Percentiles rank a stretch among this genome's conserved stretches.
Conservation (phyloP, 208 protist species). For the Angomonas deanei region DNA sequence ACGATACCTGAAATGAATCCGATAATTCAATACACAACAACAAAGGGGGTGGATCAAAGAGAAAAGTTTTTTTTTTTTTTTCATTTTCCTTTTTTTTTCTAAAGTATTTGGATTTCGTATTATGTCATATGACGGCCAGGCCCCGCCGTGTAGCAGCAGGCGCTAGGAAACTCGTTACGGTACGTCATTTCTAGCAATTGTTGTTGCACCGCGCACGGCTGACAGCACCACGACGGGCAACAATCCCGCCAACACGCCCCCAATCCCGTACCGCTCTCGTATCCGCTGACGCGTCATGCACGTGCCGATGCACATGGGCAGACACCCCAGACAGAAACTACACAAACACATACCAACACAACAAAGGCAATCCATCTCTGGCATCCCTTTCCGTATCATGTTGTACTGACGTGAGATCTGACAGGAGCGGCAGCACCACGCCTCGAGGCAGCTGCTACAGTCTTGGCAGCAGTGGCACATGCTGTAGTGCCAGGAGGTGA, state of each 20-base stretch:
- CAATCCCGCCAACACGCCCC: not conserved
- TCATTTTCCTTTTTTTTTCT: too few relatives aligned
- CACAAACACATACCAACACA: not conserved
- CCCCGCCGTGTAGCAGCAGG: not conserved
- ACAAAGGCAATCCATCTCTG: not conserved
- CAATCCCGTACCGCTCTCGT: not conserved
- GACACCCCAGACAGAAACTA: not conserved
- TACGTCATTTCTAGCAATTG: not conserved
- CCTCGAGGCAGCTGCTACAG: not conserved
- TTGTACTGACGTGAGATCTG: slow-evolving; percentile 4
- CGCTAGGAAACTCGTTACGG: not conserved
- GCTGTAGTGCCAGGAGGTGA: not conserved
- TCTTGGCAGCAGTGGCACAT: not conserved
- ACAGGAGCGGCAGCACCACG: not conserved
- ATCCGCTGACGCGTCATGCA: not conserved
- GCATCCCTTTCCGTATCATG: not conserved
- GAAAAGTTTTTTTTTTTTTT: not conserved
- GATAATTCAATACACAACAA: not conserved
- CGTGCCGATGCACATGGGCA: too few relatives aligned
- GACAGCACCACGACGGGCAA: not conserved
- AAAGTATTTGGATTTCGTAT: too few relatives aligned
- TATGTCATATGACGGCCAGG: too few relatives aligned
- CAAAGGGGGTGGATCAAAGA: too few relatives aligned
- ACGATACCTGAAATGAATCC: too few relatives aligned
- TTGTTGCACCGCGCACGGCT: not conserved